phyloP scores from a whole-genome alignment of 1,284 basidiomycete genomes.

The Sporisorium iseilematis-ciliati region DNA sequence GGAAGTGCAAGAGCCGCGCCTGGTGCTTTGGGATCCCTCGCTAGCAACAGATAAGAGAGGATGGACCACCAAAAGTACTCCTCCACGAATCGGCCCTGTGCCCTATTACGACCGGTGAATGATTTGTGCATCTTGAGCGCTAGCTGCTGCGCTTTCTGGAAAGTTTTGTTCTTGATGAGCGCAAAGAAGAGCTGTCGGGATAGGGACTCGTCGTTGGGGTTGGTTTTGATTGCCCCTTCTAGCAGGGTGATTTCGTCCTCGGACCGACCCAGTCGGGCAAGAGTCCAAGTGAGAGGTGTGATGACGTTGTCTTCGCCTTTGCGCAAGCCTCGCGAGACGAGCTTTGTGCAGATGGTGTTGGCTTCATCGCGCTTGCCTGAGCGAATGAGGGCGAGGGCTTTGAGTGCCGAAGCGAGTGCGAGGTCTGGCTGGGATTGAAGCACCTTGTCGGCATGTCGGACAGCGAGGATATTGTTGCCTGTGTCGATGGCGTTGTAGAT shows the following conservation, averaged over 20 bases:
- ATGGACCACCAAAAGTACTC: conserved; percentile 86
- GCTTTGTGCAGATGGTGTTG: conserved; percentile 80
- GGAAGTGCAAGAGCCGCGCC: conserved; percentile 76
- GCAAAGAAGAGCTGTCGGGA: conserved; percentile 83
- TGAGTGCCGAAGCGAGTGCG: conserved; percentile 74
- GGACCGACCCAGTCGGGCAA: conserved; percentile 81
- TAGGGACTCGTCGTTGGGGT: conserved; percentile 83
- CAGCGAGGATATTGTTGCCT: conserved; percentile 44
- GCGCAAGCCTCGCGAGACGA: conserved; percentile 78
- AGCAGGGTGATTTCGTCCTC: conserved; percentile 66
- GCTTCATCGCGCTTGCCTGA: conserved; percentile 85
- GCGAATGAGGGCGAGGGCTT: conserved; percentile 83
- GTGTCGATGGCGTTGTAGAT: conserved; percentile 60
- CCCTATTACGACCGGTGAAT: conserved; percentile 78
- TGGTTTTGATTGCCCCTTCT: conserved; percentile 71
- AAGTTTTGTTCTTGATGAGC: conserved; percentile 51
- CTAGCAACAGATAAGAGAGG: conserved; percentile 79
- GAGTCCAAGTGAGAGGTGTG: conserved; percentile 82
- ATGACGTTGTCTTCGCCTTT: conserved; percentile 72
- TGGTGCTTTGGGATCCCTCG: conserved; percentile 49
- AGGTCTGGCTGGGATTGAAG: conserved; percentile 48
- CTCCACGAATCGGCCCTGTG: conserved; percentile 79
- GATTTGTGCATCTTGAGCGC: conserved; percentile 45
- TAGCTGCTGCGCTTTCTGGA: conserved; percentile 66
- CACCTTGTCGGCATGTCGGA: conserved; percentile 49